Evolutionary conservation across 305 asterid genomes (phyloP), one percentile per base, ranked within the genome.

Genomic region (Fraxinus dipetala): DNA sequence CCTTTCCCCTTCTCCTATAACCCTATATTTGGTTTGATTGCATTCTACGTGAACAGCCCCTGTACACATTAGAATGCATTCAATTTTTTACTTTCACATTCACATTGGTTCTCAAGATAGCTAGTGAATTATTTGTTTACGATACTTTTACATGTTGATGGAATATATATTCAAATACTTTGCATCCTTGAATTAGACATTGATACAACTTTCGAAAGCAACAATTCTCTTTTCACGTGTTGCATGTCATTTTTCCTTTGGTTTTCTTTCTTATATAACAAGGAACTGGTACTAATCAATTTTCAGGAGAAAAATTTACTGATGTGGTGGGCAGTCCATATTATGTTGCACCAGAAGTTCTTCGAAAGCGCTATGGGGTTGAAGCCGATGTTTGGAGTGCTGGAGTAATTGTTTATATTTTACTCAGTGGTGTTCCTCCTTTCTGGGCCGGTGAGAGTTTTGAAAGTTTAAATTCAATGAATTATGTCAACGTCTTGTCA

Each of bases 321-420:
- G 97, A 91, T 28, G 97, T 91, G 84, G 97, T 92, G 65, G 97
- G 97, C 36, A 92, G 97, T 86, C 97, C 97, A 20, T 92, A 92
- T 78, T 92, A 92, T 76, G 97, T 92, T 80, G 97, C 97, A 76
- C 97, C 97, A 0, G 97, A 92, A 88, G 95, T 92, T 88, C 94
- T 92, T 79, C 85, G 84, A 82, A 92, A 92, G 79, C 90, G 90
- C 48, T 92, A 92, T 79, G 93, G 97, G 80, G 91, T 91, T 18
- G 97, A 89, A 85, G 92, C 97, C 63, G 97, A 92, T 82, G 93
- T 92, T 16, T 91, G 95, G 97, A 92, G 94, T 85, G 96, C 95
- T 69, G 97, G 96, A 79, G 97, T 92, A 38, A 91, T 92, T 70
- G 92, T 92, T 83, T 92, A 92, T 88, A 92, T 92, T 83, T 87